These are phyloP conservation scores for Sindora glabra DNA, from an alignment of 306 rosid species.

Conservation along the genomic window DNA sequence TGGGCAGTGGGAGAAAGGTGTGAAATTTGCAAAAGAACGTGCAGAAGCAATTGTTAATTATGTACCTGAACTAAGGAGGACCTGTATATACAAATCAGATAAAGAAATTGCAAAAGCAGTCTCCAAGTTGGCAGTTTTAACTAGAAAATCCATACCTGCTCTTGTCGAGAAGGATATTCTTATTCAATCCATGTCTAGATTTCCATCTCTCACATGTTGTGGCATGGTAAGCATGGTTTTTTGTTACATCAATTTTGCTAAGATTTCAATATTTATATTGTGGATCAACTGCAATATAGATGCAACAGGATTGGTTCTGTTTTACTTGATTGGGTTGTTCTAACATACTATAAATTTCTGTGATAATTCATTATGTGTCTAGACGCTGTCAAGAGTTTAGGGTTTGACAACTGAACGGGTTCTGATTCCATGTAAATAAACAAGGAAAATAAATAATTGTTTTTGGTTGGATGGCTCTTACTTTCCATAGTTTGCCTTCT, in stretches of 20 bases:
- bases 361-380: neutral
- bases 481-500: neutral
- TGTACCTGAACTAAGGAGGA: slow-evolving; percentile 56
- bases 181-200: slow-evolving; percentile 30
- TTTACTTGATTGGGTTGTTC: slow-evolving; percentile 9
- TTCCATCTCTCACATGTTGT: slow-evolving; percentile 29
- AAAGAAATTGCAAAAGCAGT: slow-evolving; percentile 57
- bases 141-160: slow-evolving; percentile 28
- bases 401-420: neutral
- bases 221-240: slow-evolving; percentile 44
- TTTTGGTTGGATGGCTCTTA: neutral
- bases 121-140: slow-evolving; percentile 52
- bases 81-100: slow-evolving; percentile 37
- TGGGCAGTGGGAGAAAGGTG: slow-evolving; percentile 64
- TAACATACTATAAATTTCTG: slow-evolving; percentile 3
- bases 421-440: slow-evolving; percentile 7
- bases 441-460: neutral
- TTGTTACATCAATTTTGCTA: neutral
- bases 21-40: slow-evolving; percentile 57
- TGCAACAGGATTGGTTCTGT: slow-evolving; percentile 11
- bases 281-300: slow-evolving; percentile 8
- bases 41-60: slow-evolving; percentile 34
- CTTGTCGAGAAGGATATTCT: slow-evolving; percentile 27
- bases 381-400: neutral
- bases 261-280: slow-evolving; percentile 7